These are phyloP conservation scores for Puccinellia tenuiflora DNA, from an alignment of 176 grass and related monocot species.

Conservation along the genomic window DNA sequence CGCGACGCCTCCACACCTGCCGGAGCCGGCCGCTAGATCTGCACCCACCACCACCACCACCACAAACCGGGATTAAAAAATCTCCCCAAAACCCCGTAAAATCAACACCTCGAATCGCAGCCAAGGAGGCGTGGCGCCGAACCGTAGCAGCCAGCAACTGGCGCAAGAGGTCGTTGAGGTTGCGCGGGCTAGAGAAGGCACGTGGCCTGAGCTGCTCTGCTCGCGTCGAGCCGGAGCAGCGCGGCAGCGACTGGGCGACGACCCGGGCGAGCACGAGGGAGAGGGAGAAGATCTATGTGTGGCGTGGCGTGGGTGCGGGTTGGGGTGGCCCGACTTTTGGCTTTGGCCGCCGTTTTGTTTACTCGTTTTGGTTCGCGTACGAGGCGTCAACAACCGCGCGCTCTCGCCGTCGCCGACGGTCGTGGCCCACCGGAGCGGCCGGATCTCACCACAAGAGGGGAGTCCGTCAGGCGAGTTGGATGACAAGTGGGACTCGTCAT, in stretches of 20 bases:
- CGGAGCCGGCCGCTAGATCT: slow-evolving; percentile 25
- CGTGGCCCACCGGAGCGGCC: not conserved
- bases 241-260: slow-evolving; percentile 35
- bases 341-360: slow-evolving; percentile 32
- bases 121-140: not conserved
- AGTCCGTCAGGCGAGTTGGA: rapidly evolving
- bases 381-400: not conserved
- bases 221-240: slow-evolving; percentile 1
- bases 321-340: not conserved
- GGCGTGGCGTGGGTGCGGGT: not conserved
- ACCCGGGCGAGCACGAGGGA: slow-evolving; percentile 2
- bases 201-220: not conserved
- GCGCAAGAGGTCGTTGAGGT: not conserved
- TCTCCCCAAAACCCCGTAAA: not conserved
- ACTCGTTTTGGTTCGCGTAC: slow-evolving; percentile 28
- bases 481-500: not conserved
- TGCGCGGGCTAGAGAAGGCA: too few species aligned
- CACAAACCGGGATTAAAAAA: not conserved
- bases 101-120: not conserved
- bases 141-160: not conserved
- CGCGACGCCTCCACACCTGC: not conserved
- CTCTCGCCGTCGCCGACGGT: not conserved
- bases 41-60: not conserved
- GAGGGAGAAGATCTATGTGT: slow-evolving; percentile 6
- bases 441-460: not conserved